Evolutionary conservation across 768 basidiomycete species (phyloP).

Genomic region (Boletus huronensis): DNA sequence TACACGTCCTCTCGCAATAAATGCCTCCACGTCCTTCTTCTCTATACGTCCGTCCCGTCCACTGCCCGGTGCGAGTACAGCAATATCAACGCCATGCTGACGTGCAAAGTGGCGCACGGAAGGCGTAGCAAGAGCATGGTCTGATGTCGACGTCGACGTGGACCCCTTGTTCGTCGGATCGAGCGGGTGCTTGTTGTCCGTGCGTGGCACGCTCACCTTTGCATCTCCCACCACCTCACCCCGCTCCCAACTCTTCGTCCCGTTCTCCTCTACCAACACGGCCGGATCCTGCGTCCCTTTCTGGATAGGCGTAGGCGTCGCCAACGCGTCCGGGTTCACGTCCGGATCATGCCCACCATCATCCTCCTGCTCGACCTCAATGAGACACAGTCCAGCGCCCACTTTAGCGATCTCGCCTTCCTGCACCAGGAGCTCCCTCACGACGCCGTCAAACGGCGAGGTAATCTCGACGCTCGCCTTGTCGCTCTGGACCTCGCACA

Average conservation of each 20-base stretch:
- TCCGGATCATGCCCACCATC: not conserved
- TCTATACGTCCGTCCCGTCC: slow-evolving; percentile 75
- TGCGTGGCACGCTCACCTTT: not conserved
- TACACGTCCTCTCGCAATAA: slow-evolving; percentile 33
- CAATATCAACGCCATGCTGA: slow-evolving; percentile 59
- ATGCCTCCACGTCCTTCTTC: slow-evolving; percentile 68
- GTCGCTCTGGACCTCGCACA: slow-evolving; percentile 88
- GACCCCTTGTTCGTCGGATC: slow-evolving; percentile 48
- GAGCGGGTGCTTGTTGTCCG: slow-evolving; percentile 49
- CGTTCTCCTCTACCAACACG: not conserved
- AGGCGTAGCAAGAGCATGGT: slow-evolving; percentile 63
- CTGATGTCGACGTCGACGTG: slow-evolving; percentile 15
- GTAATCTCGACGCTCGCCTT: slow-evolving; percentile 92
- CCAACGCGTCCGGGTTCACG: not conserved
- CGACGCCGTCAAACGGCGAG: slow-evolving; percentile 74
- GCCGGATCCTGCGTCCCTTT: slow-evolving; percentile 14
- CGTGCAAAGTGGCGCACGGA: slow-evolving; percentile 78
- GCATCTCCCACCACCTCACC: not conserved
- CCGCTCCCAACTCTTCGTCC: not conserved
- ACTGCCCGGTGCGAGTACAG: slow-evolving; percentile 56
- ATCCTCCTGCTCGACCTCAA: slow-evolving; percentile 71
- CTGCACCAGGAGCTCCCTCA: slow-evolving; percentile 68
- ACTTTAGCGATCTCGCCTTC: slow-evolving; percentile 86
- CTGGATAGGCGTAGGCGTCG: too few species aligned
- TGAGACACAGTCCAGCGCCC: slow-evolving; percentile 70